Conservation (phyloP, 805 yeast species). For the Blastobotrys chiropterorum region DNA sequence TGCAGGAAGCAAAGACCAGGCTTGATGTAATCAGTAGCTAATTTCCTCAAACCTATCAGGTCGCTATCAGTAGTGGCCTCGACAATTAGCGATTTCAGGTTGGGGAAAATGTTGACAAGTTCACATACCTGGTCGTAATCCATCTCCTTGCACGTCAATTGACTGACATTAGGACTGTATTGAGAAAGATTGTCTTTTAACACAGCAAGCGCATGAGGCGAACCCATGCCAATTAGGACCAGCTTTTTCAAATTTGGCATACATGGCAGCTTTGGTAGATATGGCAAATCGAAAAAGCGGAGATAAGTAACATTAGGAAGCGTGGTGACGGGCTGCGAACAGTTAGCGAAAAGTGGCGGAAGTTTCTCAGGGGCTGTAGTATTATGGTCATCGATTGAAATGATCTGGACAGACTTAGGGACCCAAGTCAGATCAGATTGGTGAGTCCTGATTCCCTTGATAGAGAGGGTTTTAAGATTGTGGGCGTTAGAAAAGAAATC, state of each 20-base stretch:
- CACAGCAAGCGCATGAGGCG: neutral
- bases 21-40: neutral
- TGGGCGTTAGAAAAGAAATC: neutral
- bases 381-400: neutral
- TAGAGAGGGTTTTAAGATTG: neutral
- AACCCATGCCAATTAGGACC: neutral
- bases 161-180: neutral
- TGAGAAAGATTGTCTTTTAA: neutral
- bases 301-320: conserved; percentile 1
- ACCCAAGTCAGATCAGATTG: neutral
- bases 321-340: neutral
- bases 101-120: neutral
- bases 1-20: neutral
- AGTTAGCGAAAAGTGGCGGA: neutral
- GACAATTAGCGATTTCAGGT: neutral
- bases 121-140: neutral
- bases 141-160: neutral
- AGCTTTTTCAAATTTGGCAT: neutral
- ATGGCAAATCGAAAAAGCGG: neutral
- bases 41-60: neutral
- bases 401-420: conserved; percentile 1
- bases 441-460: neutral
- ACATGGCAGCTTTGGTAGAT: neutral
- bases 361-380: neutral
- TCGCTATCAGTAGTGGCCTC: neutral